A percentile compares a stretch with the other conserved stretches of the same genome.
These are phyloP conservation scores for Lumnitzera racemosa DNA, from an alignment of 345 rosid genomes.

Conservation along the genomic window DNA sequence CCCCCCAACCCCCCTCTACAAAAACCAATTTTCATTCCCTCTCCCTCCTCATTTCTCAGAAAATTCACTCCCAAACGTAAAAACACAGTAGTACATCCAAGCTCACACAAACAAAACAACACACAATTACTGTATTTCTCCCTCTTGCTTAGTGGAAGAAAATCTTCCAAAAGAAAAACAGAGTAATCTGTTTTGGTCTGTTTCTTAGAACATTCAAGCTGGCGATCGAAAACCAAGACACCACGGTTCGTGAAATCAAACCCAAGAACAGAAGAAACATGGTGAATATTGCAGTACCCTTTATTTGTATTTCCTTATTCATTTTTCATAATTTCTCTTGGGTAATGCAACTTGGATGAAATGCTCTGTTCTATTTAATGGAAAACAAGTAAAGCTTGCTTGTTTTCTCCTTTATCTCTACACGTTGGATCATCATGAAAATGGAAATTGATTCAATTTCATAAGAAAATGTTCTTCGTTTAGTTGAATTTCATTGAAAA, in stretches of 20 bases:
- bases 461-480: no score
- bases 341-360: conserved; percentile 5
- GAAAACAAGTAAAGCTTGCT: background rate
- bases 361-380: conserved; percentile 5
- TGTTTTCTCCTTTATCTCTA: background rate
- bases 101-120: conserved; percentile 15
- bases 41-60: conserved; percentile 19
- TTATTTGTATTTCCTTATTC: background rate
- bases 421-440: no score
- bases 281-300: conserved; percentile 25
- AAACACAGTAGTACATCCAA: background rate
- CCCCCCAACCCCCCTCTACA: background rate
- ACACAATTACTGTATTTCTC: no score
- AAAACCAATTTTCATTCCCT: conserved; percentile 12
- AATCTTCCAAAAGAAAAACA: background rate
- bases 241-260: conserved; percentile 65
- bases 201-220: conserved; percentile 27
- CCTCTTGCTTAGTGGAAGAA: background rate
- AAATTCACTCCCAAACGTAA: conserved; percentile 7
- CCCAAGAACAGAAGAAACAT: conserved; percentile 78
- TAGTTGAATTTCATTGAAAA: no score
- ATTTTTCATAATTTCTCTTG: conserved; percentile 1
- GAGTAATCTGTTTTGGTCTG: conserved; percentile 4
- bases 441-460: no score
- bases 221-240: conserved; percentile 81